Evolutionary conservation across 2,329 filamentous ascomycete species (phyloP), one percentile per base, ranked within the genome.

Genomic region (Colletotrichum spaethianum): DNA sequence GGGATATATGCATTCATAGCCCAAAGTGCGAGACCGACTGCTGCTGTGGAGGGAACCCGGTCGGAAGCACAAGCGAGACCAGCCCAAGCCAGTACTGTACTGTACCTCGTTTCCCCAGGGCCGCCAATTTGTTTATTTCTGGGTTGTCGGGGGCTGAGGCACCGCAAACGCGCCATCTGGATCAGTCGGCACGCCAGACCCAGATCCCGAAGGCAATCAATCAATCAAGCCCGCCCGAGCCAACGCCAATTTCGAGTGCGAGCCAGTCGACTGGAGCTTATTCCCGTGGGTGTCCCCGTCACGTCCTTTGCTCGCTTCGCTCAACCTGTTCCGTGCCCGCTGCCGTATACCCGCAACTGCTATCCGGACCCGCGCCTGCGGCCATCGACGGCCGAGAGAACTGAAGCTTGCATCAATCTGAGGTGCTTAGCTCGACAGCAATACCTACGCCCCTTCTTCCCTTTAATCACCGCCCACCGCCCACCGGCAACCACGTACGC

Each of bases 161-260:
- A 69, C 59, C 46, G 59, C 48, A 68, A 48, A 31, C 68, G 56
- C 68, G 56, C 68, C 63, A 62, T 57, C 68, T 71, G 68, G 68
- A 67, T 71, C 56, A 61, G 36, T 57, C 68, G 68, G 68, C 68
- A 71, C 63, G 56, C 62, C 61, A 64, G 18, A 23, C 33, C 67
- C 38, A 50, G 53, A 62, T 48, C 68, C 63, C 67, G 56, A 56
- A 40, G 50, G 31, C 38, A 71, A 67, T 62, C 63, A 20, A 38
- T 70, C 36, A 71, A 67, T 62, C 63, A 20, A 38, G 67, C 36
- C 55, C 46, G 38, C 63, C 26, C 67, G 31, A 50, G 59, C 31
- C 57, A 61, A 46, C 26, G 26, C 57, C 40, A 61, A 48, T 36
- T 20, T 16, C 18, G n/a, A 33, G 57, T 44, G 26, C 42, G n/a